Evolutionary conservation across 352 stramenopile genomes (phyloP).

Genomic region (Pythium vanterpoolii): DNA sequence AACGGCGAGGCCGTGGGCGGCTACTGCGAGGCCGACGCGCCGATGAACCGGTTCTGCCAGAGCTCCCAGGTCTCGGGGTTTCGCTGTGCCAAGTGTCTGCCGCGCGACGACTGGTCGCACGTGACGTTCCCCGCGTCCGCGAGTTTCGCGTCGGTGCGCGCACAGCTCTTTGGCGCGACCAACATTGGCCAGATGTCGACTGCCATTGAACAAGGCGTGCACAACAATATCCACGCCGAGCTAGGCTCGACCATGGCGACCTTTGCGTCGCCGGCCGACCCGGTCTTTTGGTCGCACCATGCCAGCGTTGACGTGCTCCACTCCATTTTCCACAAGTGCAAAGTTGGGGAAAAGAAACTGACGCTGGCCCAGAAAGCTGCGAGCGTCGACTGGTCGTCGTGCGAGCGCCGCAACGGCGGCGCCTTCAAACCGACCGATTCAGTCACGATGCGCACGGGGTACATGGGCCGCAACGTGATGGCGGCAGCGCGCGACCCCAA

Average conservation of each 20-base stretch:
- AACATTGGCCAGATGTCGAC: constrained; percentile 60
- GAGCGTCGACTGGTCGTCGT: constrained; percentile 47
- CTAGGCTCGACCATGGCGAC: constrained; percentile 44
- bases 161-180: constrained; percentile 41
- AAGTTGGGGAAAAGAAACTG: constrained; percentile 36
- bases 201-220: constrained; percentile 39
- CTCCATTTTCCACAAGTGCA: constrained; percentile 70
- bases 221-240: constrained; percentile 62
- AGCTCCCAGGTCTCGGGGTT: constrained; percentile 14
- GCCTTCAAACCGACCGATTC: constrained; percentile 42
- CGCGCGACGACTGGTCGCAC: constrained; percentile 39
- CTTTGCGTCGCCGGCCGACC: constrained; percentile 49
- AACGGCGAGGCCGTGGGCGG: constrained; percentile 37
- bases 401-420: constrained; percentile 30
- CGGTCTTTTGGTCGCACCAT: constrained; percentile 79
- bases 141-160: constrained; percentile 42
- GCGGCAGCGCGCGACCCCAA: constrained; percentile 7
- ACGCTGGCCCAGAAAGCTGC: constrained; percentile 47
- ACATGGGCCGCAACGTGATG: constrained; percentile 28
- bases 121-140: constrained; percentile 28
- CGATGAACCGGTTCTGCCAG: constrained; percentile 63
- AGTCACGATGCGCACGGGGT: constrained; percentile 41
- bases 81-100: constrained; percentile 41
- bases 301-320: constrained; percentile 64
- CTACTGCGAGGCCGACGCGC: constrained; percentile 32